Evolutionary conservation across 352 stramenopile genomes (phyloP).

Genomic region (Globisporangium emineosum): DNA sequence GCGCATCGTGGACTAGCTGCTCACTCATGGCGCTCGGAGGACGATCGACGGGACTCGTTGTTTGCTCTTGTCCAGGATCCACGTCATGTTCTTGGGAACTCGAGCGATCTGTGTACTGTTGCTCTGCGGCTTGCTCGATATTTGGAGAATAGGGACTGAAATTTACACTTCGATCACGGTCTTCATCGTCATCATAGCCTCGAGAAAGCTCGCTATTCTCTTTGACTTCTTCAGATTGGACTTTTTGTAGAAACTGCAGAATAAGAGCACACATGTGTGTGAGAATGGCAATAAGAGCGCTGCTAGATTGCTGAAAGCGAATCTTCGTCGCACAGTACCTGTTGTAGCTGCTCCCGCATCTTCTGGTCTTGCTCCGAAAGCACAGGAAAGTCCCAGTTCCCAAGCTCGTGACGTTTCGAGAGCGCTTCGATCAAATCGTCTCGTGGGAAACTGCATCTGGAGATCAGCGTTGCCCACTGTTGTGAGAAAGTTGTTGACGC

Average conservation of each 20-base stretch:
- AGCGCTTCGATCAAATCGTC: slow-evolving; percentile 30
- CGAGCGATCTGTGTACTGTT: not conserved
- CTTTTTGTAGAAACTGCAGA: slow-evolving; percentile 6
- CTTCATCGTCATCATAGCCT: not conserved
- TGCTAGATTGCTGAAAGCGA: too few relatives aligned
- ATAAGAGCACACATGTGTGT: too few relatives aligned
- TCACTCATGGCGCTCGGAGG: not conserved
- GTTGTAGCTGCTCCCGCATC: slow-evolving; percentile 26
- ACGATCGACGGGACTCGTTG: not conserved
- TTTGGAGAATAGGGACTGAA: not conserved
- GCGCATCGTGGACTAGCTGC: not conserved
- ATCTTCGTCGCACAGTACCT: too few relatives aligned
- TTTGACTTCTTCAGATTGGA: not conserved
- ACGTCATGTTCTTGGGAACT: not conserved
- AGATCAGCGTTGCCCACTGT: slow-evolving; percentile 50
- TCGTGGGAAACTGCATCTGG: slow-evolving; percentile 35
- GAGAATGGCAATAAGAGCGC: too few relatives aligned
- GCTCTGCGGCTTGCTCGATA: not conserved
- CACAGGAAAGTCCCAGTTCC: slow-evolving; percentile 43
- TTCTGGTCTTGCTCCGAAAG: slow-evolving; percentile 43
- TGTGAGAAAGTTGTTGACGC: too few relatives aligned
- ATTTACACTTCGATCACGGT: not conserved
- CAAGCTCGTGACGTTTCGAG: slow-evolving; percentile 49
- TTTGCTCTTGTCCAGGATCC: not conserved
- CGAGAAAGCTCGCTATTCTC: not conserved